phyloP scores from a whole-genome alignment of 2,329 filamentous ascomycete genomes.

The Fusarium mangiferae region DNA sequence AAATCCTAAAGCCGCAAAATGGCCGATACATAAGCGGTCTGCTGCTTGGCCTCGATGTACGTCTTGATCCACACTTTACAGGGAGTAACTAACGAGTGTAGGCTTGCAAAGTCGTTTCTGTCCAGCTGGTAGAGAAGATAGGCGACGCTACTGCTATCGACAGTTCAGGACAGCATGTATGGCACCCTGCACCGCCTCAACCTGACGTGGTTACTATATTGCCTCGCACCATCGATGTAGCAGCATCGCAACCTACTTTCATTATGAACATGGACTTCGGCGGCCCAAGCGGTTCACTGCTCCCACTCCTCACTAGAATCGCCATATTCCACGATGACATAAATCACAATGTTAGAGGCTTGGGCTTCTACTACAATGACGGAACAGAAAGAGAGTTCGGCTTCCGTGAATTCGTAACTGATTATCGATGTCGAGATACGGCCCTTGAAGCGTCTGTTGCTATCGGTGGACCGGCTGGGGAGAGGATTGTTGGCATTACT shows the following conservation, averaged over 20 bases:
- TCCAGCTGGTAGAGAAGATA: neutral
- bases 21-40: neutral
- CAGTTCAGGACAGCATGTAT: neutral
- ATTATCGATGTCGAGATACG: too few species aligned
- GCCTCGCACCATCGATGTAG: accelerated
- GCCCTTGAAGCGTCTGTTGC: neutral
- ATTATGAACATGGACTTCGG: constrained; percentile 18
- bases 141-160: accelerated
- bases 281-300: neutral
- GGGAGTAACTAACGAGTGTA: neutral
- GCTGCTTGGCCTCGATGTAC: constrained; percentile 14
- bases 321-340: neutral
- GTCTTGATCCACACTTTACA: accelerated
- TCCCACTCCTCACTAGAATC: neutral
- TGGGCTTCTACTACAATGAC: constrained; percentile 11
- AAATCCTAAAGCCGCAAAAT: neutral
- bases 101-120: constrained; percentile 3
- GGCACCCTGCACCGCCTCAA: neutral
- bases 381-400: neutral
- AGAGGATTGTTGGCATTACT: neutral
- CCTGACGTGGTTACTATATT: neutral
- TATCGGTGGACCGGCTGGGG: constrained; percentile 4
- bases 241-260: neutral
- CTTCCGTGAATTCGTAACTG: neutral
- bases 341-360: neutral